These are phyloP conservation scores for Ogataea pignaliae DNA, from an alignment of 805 yeast genomes.

Conservation along the genomic window DNA sequence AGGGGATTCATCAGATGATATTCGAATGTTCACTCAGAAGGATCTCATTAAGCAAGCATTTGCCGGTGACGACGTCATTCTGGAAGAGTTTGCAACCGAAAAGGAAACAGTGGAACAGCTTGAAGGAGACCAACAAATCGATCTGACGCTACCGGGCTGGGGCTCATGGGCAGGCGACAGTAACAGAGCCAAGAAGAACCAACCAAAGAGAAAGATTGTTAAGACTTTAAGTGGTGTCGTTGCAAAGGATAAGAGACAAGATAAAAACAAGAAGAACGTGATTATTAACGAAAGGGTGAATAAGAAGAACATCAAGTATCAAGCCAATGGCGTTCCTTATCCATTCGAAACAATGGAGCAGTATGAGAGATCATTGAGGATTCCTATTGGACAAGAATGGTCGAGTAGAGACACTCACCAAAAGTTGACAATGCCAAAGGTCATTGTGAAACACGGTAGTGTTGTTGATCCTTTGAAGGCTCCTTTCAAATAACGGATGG, in stretches of 20 bases:
- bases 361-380: constrained; percentile 86
- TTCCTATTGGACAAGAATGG: constrained; percentile 99
- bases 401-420: constrained; percentile 83
- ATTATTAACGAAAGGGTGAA: constrained; percentile 84
- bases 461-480: constrained; percentile 90
- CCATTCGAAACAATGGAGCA: constrained; percentile 92
- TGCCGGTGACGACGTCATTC: constrained; percentile 93
- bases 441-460: constrained; percentile 79
- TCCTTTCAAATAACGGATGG: constrained; percentile 52
- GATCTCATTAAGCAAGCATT: constrained; percentile 87
- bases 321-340: constrained; percentile 87
- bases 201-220: constrained; percentile 55
- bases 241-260: constrained; percentile 66
- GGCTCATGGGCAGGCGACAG: constrained; percentile 92
- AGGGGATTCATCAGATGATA: constrained; percentile 39
- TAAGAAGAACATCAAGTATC: constrained; percentile 82
- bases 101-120: constrained; percentile 61
- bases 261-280: constrained; percentile 71
- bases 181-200: constrained; percentile 35
- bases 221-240: constrained; percentile 77
- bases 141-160: constrained; percentile 93
- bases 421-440: constrained; percentile 81
- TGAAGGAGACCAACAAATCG: constrained; percentile 86
- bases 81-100: constrained; percentile 68
- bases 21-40: constrained; percentile 66